Conservation (phyloP, 495 filamentous ascomycete species). For the Aspergillus taichungensis region DNA sequence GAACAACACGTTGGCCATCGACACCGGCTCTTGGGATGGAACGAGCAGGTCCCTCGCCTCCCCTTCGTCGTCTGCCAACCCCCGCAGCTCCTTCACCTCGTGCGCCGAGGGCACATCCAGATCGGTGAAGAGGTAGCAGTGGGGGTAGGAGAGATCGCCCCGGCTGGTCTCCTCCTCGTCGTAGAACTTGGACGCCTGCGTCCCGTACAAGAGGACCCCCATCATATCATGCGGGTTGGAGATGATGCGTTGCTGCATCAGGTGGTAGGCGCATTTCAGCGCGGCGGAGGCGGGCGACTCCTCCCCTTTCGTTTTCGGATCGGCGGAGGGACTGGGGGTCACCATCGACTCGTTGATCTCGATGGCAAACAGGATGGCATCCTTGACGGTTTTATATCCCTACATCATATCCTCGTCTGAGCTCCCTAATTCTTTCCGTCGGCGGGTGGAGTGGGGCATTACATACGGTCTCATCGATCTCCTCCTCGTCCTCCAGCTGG, state of each 20-base stretch:
- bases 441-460: background rate
- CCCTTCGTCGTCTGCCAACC: slow-evolving; percentile 65
- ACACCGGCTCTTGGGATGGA: slow-evolving; percentile 58
- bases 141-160: slow-evolving; percentile 62
- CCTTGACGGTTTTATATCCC: slow-evolving; percentile 88
- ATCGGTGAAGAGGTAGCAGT: slow-evolving; percentile 88
- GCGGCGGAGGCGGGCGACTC: slow-evolving; percentile 72
- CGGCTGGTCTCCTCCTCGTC: slow-evolving; percentile 54
- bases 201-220: slow-evolving; percentile 90
- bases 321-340: slow-evolving; percentile 48
- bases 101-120: slow-evolving; percentile 78
- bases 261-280: slow-evolving; percentile 84
- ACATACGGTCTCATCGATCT: slow-evolving; percentile 63
- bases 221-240: slow-evolving; percentile 97
- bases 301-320: slow-evolving; percentile 61
- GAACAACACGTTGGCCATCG: slow-evolving; percentile 88
- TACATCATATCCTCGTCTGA: slow-evolving; percentile 21
- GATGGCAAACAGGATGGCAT: slow-evolving; percentile 95
- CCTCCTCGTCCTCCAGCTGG: slow-evolving; percentile 58
- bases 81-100: slow-evolving; percentile 73
- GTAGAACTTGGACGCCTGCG: slow-evolving; percentile 74
- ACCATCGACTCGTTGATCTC: slow-evolving; percentile 92
- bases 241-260: slow-evolving; percentile 98
- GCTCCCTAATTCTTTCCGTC: slow-evolving; percentile 3
- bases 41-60: slow-evolving; percentile 53